Conservation (phyloP, 2,329 filamentous ascomycete genomes). For the Dactylonectria macrodidyma region DNA sequence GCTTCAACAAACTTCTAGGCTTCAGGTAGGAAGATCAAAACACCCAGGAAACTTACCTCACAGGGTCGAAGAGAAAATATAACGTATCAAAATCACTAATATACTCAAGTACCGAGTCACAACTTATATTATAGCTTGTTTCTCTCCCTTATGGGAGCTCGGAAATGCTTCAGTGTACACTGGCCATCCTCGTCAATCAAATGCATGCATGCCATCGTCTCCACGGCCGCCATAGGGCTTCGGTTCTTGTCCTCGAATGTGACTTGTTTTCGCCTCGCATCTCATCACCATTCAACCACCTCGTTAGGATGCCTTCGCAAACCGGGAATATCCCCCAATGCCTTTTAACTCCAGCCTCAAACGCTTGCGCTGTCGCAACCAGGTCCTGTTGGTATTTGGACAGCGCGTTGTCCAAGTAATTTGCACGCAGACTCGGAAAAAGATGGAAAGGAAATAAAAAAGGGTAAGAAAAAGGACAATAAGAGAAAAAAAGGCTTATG, state of each 20-base stretch:
- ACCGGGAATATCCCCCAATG: constrained; percentile 35
- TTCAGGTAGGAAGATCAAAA: background rate
- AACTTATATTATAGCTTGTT: constrained; percentile 21
- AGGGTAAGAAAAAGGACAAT: constrained; percentile 35
- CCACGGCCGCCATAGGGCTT: constrained; percentile 16
- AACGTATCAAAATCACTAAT: background rate
- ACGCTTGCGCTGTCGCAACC: constrained; percentile 44
- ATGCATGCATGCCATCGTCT: constrained; percentile 22
- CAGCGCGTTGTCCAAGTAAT: constrained; percentile 43
- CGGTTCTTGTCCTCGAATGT: constrained; percentile 18
- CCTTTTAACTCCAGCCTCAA: constrained; percentile 47
- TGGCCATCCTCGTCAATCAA: constrained; percentile 28
- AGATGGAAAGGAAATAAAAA: constrained; percentile 37
- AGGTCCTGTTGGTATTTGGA: constrained; percentile 37
- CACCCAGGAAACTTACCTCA: background rate
- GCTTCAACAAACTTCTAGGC: background rate
- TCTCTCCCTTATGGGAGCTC: constrained; percentile 15
- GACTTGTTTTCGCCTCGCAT: constrained; percentile 25
- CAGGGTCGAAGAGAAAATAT: background rate
- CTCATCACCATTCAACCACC: constrained; percentile 27
- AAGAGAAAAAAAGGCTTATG: constrained; percentile 31
- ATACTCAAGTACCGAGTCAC: constrained; percentile 3
- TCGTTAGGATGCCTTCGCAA: constrained; percentile 26
- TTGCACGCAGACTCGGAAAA: constrained; percentile 29
- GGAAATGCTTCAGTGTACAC: constrained; percentile 19